phyloP scores from a whole-genome alignment of 2,329 filamentous ascomycete genomes.

The Zymoseptoria pseudotritici region DNA sequence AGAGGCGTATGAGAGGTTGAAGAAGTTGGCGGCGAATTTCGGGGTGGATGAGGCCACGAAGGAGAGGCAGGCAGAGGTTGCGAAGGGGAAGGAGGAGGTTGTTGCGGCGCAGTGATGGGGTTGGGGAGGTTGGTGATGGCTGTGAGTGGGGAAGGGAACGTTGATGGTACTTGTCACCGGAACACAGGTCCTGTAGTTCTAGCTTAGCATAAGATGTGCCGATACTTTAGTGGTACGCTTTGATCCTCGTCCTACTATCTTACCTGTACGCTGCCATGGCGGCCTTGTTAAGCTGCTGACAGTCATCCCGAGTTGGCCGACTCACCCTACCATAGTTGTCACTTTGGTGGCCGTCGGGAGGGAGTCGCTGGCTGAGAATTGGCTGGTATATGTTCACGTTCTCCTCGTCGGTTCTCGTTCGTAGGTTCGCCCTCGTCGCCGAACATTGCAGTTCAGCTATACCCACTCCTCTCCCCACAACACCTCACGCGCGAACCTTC shows the following conservation, averaged over 20 bases:
- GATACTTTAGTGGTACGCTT: neutral
- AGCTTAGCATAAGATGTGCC: neutral
- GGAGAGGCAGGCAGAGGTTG: neutral
- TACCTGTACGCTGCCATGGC: neutral
- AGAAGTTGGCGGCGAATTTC: neutral
- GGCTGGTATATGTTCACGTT: too few relatives aligned
- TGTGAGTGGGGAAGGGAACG: too few relatives aligned
- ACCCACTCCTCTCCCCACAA: neutral
- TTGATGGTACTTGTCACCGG: neutral
- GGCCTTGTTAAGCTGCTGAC: neutral
- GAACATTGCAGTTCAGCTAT: too few relatives aligned
- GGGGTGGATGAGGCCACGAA: neutral
- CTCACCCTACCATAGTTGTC: too few relatives aligned
- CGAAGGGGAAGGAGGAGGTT: neutral
- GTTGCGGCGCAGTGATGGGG: neutral
- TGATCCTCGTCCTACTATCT: too few relatives aligned
- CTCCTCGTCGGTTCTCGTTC: too few relatives aligned
- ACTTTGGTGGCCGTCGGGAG: too few relatives aligned
- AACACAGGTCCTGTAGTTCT: too few relatives aligned
- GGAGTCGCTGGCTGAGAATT: too few relatives aligned
- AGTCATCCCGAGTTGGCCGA: too few relatives aligned
- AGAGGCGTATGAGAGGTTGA: slow-evolving; percentile 7
- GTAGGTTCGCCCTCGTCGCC: too few relatives aligned
- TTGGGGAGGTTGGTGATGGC: neutral
- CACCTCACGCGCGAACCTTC: slow-evolving; percentile 20